Percentiles rank a stretch among this genome's conserved stretches.
These are phyloP conservation scores for Linnemannia hyalina DNA, from an alignment of 192 early-diverging fungal species.

Conservation along the genomic window DNA sequence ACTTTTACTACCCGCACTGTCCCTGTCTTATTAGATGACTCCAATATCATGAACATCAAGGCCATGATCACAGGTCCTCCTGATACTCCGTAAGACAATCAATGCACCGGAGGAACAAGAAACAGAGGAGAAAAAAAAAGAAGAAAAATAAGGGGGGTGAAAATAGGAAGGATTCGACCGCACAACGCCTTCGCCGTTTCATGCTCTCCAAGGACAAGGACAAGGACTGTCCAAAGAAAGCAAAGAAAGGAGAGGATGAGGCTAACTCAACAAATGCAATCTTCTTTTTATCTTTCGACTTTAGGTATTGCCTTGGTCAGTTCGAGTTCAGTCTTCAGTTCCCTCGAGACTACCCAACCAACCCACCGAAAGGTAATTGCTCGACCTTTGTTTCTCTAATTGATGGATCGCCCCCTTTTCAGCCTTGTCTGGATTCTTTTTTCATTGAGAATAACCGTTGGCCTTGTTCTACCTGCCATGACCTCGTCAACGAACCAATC, in stretches of 20 bases:
- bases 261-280: neutral
- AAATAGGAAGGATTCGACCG: neutral
- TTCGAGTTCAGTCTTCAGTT: constrained; percentile 65
- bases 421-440: neutral
- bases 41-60: constrained; percentile 73
- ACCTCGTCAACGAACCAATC: neutral
- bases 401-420: neutral
- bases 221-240: no score
- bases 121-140: neutral
- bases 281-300: neutral
- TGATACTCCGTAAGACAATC: constrained; percentile 66
- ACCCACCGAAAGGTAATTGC: constrained; percentile 64
- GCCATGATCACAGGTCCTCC: constrained; percentile 72
- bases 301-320: constrained; percentile 61
- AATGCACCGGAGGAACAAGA: neutral
- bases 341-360: constrained; percentile 66
- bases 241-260: neutral
- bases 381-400: neutral
- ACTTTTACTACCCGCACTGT: constrained; percentile 6
- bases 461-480: neutral
- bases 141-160: neutral
- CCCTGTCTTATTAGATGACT: constrained; percentile 56
- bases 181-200: constrained; percentile 4
- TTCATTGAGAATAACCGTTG: neutral
- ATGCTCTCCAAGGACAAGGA: neutral